phyloP scores from a whole-genome alignment of 2,329 filamentous ascomycete genomes.

The Domatiomyces catenatus region DNA sequence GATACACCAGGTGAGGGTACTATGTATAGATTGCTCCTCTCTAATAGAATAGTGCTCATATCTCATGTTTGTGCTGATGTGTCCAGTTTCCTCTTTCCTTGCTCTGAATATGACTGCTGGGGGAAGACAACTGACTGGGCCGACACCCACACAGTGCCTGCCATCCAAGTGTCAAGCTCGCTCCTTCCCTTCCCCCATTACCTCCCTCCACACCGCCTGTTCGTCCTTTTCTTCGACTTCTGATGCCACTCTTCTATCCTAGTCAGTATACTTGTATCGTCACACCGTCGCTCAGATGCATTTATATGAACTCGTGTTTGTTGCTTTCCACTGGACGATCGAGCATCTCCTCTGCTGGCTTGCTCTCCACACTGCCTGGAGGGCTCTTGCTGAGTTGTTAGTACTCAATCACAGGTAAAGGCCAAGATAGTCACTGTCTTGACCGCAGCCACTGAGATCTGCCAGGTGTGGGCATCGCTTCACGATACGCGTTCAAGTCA shows the following conservation, averaged over 20 bases:
- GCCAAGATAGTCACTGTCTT: not conserved
- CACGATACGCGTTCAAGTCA: not conserved
- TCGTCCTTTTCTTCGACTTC: not conserved
- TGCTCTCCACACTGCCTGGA: not conserved
- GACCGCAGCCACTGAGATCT: not conserved
- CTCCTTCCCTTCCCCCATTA: not conserved
- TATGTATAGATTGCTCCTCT: too few relatives aligned
- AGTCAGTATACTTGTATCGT: not conserved
- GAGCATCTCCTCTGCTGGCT: not conserved
- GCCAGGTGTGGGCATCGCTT: not conserved
- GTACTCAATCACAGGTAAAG: not conserved
- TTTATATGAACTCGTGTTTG: not conserved
- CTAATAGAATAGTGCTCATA: too few relatives aligned
- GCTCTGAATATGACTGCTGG: too few relatives aligned
- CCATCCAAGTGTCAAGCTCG: too few relatives aligned
- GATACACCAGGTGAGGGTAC: too few relatives aligned
- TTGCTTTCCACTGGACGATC: not conserved
- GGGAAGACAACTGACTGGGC: too few relatives aligned
- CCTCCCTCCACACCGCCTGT: not conserved
- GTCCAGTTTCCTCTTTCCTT: not conserved
- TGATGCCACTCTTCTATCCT: not conserved
- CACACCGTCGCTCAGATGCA: not conserved
- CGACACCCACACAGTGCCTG: too few relatives aligned
- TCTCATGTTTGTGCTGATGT: not conserved
- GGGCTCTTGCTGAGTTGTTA: not conserved